Evolutionary conservation across 2,329 filamentous ascomycete genomes (phyloP), one percentile per base, ranked within the genome.

Genomic region (Fusarium neocosmosporiellum): DNA sequence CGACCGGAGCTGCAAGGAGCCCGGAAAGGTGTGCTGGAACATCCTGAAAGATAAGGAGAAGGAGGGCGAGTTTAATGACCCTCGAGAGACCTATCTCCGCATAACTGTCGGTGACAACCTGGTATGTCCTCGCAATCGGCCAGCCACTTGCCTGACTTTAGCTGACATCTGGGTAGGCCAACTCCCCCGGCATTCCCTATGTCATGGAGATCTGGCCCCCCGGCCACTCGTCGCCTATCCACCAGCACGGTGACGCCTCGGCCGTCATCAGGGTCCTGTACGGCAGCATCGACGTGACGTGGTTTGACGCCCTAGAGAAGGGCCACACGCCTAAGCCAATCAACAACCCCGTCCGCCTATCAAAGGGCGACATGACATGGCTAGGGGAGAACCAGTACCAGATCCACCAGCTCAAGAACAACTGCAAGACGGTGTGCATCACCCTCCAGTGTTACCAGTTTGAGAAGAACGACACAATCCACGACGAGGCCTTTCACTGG

Each of bases 201-300:
- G 37, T 59, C 2, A 59, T 59, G 57, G 57, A 59, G 5, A 59
- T 59, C 18, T 59, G 57, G 57, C 57, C 57, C 27, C 57, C 37
- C 6, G 57, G 57, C 6, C 57, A 43, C 57, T n/a, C 8, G 1
- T 59, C 57, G 2, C 57, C 57, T 5, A 59, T 43, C 10, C 37
- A 59, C 7, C 57, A 59, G n/a, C 57, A 59, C 8, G 57, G 57
- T 4, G 39, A 59, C 11, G 37, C 57, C 29, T 59, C 57, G 1
- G 57, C 37, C 9, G 20, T 59, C 7, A 59, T 59, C 24, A 31
- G 57, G 7, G 57, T 59, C 20, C 29, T 59, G 7, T 27, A 43
- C 57, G 57, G 57, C n/a, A 59, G 37, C 27, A 59, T 59, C 37
- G 18, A 59, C 2, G 57, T 59, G 20, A 55, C 50, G 20, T 34